phyloP scores from a whole-genome alignment of 2,329 filamentous ascomycete species.

The Ophiosphaerella herpotricha region DNA sequence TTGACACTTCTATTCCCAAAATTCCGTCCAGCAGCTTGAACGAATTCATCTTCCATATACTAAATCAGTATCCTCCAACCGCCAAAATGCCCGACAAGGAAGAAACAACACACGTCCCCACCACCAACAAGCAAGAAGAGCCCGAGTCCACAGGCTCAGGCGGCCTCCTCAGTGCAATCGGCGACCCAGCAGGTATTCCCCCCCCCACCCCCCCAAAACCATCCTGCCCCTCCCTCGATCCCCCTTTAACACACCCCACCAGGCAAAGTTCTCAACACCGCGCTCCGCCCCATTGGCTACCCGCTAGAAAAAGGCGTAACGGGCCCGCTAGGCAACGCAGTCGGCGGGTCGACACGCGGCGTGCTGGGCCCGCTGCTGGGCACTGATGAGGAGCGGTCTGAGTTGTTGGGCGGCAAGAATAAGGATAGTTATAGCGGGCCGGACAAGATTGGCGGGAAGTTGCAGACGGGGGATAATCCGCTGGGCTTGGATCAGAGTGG shows the following conservation, averaged over 20 bases:
- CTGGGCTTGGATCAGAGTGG: constrained; percentile 47
- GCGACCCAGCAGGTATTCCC: constrained; percentile 38
- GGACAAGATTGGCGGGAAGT: constrained; percentile 45
- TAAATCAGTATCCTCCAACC: not conserved
- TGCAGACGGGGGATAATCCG: constrained; percentile 47
- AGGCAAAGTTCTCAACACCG: constrained; percentile 46
- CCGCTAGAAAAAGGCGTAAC: constrained; percentile 44
- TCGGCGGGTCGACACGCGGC: constrained; percentile 44
- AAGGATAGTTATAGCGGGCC: constrained; percentile 45
- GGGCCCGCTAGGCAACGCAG: constrained; percentile 40
- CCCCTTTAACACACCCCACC: constrained; percentile 1
- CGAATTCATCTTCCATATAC: not conserved
- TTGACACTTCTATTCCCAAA: not conserved
- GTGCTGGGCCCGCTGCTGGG: constrained; percentile 44
- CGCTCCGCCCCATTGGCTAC: constrained; percentile 46
- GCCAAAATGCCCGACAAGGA: not conserved
- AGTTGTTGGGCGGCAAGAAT: constrained; percentile 47
- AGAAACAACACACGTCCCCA: constrained; percentile 33
- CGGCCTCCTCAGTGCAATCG: constrained; percentile 35
- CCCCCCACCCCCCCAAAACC: too few relatives aligned
- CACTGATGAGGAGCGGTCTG: constrained; percentile 40
- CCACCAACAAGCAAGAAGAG: constrained; percentile 21
- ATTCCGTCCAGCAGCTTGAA: not conserved
- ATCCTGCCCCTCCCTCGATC: not conserved
- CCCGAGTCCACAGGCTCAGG: constrained; percentile 25